Percentiles rank a stretch among this genome's conserved stretches.
phyloP scores from a whole-genome alignment of 768 basidiomycete species.

The Cystofilobasidium ferigula region DNA sequence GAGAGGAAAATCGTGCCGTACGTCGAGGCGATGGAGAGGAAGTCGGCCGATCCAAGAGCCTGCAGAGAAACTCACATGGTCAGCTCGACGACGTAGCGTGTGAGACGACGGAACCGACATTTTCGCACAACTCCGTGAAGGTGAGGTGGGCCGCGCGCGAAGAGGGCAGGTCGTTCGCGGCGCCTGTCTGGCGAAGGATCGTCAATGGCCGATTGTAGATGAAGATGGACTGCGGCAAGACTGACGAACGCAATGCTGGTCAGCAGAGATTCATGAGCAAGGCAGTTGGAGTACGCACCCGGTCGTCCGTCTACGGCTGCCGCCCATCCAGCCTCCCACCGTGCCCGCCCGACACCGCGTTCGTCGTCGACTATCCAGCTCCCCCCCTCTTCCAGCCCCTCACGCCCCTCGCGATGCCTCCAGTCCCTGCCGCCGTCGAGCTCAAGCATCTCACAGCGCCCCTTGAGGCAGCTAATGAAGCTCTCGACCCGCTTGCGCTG shows the following conservation, averaged over 20 bases:
- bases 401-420: background rate
- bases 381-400: background rate
- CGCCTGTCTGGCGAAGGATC: slow-evolving; percentile 1
- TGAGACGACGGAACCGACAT: background rate
- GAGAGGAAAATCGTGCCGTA: slow-evolving; percentile 18
- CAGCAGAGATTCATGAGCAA: background rate
- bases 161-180: background rate
- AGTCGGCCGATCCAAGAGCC: slow-evolving; percentile 19
- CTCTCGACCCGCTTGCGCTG: slow-evolving; percentile 20
- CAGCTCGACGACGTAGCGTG: background rate
- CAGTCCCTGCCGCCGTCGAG: slow-evolving; percentile 23
- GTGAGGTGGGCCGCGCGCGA: slow-evolving; percentile 12
- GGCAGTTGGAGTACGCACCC: background rate
- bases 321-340: background rate
- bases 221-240: background rate
- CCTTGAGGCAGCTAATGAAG: slow-evolving; percentile 16
- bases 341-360: background rate
- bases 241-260: background rate
- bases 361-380: slow-evolving; percentile 3
- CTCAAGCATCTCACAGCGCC: slow-evolving; percentile 23
- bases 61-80: background rate
- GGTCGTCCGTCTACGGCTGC: background rate
- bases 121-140: slow-evolving; percentile 18
- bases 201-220: slow-evolving; percentile 18
- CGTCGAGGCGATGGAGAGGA: slow-evolving; percentile 13